Conservation (phyloP, 208 protist species). For the Crithidia fasciculata region DNA sequence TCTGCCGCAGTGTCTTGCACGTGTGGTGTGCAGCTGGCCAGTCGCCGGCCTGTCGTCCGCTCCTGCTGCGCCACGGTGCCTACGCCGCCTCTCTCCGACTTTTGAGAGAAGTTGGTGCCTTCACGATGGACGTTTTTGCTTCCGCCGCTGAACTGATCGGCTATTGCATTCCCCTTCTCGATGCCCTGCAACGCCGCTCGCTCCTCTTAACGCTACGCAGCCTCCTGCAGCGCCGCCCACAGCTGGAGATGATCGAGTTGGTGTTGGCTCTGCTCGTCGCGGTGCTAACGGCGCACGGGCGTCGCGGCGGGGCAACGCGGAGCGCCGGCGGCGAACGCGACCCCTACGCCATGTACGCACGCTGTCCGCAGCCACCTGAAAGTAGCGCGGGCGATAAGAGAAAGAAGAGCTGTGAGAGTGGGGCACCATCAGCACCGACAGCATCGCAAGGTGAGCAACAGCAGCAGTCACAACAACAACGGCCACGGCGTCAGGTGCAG, state of each 20-base stretch:
- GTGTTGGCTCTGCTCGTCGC: slow-evolving; percentile 49
- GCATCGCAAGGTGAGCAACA: too few relatives aligned
- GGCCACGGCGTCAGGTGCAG: neutral
- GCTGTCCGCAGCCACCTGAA: slow-evolving; percentile 33
- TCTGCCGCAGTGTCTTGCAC: slow-evolving; percentile 45
- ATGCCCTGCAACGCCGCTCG: slow-evolving; percentile 61
- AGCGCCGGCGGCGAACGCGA: neutral
- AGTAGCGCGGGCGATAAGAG: too few relatives aligned
- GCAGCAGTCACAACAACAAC: too few relatives aligned
- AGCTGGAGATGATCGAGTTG: slow-evolving; percentile 40
- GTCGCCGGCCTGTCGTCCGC: slow-evolving; percentile 33
- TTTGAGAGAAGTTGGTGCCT: slow-evolving; percentile 15
- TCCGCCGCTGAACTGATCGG: slow-evolving; percentile 51
- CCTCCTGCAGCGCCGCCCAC: slow-evolving; percentile 39
- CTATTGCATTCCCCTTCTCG: slow-evolving; percentile 49
- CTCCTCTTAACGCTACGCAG: slow-evolving; percentile 50
- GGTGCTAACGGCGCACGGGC: slow-evolving; percentile 12
- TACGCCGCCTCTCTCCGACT: slow-evolving; percentile 41
- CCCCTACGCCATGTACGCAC: slow-evolving; percentile 30
- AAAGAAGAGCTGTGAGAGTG: too few relatives aligned
- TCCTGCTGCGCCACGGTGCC: slow-evolving; percentile 47
- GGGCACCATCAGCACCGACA: too few relatives aligned
- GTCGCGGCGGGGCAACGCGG: too few relatives aligned
- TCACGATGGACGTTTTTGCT: slow-evolving; percentile 42
- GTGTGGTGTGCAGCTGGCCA: slow-evolving; percentile 54